Base-by-base conservation (phyloP, 129 eudicot species). In the Flaveria linearis region DNA sequence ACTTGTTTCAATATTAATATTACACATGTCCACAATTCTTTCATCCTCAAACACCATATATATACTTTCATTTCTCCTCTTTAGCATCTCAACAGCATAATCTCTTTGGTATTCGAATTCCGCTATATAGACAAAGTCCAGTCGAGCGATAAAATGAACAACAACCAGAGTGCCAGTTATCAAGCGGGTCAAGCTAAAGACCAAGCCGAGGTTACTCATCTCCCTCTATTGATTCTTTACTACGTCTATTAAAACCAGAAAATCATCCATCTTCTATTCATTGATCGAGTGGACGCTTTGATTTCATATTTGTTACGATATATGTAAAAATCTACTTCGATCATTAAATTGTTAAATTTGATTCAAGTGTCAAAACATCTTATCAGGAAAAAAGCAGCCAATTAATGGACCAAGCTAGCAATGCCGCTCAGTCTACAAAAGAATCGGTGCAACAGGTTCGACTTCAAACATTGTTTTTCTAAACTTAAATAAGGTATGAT, bases 391-490 rank as follows among this genome's bases (percentile, higher is more conserved):
- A 87, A 77, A 85, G 90, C 1, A 82, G 60, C 70, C 93, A 86
- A 42, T n/a, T 90, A 83, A 85, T 88, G 86, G 92, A 93, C 61
- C 84, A 88, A 82, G 89, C 96, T 20, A 79, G 92, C 75, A 75
- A 76, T 78, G 92, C 84, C 36, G 97, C 96, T 53, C 96, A 89
- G 55, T 69, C 92, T 14, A 89, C 89, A 43, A 85, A 82, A 74
- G 98, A 89, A 43, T 51, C 88, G 0, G 58, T 83, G 68, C 90
- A 89, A 77, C 72, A 92, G 84, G 91, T 88, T 79, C 10, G 45
- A 6, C 5, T 42, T 52, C 50, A 20, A 2, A 33, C 56, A 14
- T 52, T 6, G 2, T 46, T 14, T 75, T 23, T 45, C 46, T 23
- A 1, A n/a, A 16, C 12, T 3, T 1, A 11, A 17, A 7, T 16